phyloP scores from a whole-genome alignment of 2,329 filamentous ascomycete species.

The Cyphellophora europaea region DNA sequence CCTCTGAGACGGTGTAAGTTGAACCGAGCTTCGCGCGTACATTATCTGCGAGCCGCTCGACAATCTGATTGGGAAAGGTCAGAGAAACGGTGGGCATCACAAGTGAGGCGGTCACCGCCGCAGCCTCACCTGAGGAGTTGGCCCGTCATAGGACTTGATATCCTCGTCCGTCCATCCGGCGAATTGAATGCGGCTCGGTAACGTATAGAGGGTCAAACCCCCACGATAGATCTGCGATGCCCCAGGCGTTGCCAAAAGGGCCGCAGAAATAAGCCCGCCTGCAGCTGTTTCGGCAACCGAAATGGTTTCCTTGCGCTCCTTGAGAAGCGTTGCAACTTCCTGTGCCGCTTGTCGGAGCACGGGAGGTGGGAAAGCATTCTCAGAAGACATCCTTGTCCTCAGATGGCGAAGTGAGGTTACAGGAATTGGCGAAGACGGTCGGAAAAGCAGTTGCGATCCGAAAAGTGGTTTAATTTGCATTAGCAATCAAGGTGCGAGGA shows the following conservation, averaged over 20 bases:
- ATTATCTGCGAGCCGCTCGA: not conserved
- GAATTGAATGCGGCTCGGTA: constrained; percentile 48
- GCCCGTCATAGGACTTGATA: constrained; percentile 47
- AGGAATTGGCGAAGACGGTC: no score
- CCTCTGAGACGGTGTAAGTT: constrained; percentile 11
- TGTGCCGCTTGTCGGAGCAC: constrained; percentile 6
- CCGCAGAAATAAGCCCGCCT: constrained; percentile 52
- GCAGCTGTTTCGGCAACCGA: constrained; percentile 56
- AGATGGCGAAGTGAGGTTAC: no score
- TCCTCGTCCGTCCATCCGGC: constrained; percentile 51
- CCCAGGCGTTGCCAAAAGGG: constrained; percentile 49
- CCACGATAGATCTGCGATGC: constrained; percentile 51
- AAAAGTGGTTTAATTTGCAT: no score
- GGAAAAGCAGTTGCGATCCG: no score
- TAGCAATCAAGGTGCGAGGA: no score
- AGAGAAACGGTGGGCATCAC: constrained; percentile 13
- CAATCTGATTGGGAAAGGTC: constrained; percentile 1
- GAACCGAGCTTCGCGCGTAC: not conserved
- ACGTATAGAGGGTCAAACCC: constrained; percentile 54
- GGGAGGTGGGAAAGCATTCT: constrained; percentile 8
- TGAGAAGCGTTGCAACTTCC: constrained; percentile 11
- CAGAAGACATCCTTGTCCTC: no score
- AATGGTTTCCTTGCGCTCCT: constrained; percentile 41
- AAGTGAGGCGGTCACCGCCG: no score
- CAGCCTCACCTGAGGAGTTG: constrained; percentile 49